Percentiles rank a stretch among this genome's conserved stretches.
These are phyloP conservation scores for Claviceps arundinis DNA, from an alignment of 2,329 filamentous ascomycete species.

Conservation along the genomic window DNA sequence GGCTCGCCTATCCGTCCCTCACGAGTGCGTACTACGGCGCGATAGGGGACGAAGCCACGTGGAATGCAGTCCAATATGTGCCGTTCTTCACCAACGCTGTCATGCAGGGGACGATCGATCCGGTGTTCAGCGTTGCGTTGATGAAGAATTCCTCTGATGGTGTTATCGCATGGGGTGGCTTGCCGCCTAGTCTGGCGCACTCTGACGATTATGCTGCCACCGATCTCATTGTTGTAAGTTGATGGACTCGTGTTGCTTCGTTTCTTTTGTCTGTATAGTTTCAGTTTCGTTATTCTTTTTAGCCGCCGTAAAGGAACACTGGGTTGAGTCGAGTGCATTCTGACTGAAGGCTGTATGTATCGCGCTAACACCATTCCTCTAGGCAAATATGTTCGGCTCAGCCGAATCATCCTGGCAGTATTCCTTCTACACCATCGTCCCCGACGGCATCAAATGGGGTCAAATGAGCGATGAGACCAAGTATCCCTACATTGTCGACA, in stretches of 20 bases:
- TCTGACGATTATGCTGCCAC: constrained; percentile 19
- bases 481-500: constrained; percentile 38
- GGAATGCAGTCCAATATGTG: constrained; percentile 28
- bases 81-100: constrained; percentile 37
- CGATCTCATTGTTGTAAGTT: constrained; percentile 32
- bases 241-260: not conserved
- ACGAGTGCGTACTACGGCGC: constrained; percentile 33
- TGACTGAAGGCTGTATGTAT: too few relatives aligned
- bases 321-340: not conserved
- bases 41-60: constrained; percentile 23
- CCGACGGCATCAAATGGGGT: constrained; percentile 33
- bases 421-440: constrained; percentile 40
- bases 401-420: constrained; percentile 28
- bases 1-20: constrained; percentile 36
- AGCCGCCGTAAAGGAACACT: not conserved
- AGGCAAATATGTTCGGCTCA: constrained; percentile 31
- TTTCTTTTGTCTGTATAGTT: too few relatives aligned
- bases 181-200: constrained; percentile 25
- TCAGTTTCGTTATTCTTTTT: not conserved
- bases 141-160: constrained; percentile 32
- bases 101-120: constrained; percentile 29
- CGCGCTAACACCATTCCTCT: not conserved
- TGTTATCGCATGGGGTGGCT: constrained; percentile 32
- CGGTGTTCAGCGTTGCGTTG: constrained; percentile 35
- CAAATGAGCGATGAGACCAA: constrained; percentile 26